A percentile compares a stretch with the other conserved stretches of the same genome.
phyloP scores from a whole-genome alignment of 108 stramenopile genomes.

The Seminavis robusta region DNA sequence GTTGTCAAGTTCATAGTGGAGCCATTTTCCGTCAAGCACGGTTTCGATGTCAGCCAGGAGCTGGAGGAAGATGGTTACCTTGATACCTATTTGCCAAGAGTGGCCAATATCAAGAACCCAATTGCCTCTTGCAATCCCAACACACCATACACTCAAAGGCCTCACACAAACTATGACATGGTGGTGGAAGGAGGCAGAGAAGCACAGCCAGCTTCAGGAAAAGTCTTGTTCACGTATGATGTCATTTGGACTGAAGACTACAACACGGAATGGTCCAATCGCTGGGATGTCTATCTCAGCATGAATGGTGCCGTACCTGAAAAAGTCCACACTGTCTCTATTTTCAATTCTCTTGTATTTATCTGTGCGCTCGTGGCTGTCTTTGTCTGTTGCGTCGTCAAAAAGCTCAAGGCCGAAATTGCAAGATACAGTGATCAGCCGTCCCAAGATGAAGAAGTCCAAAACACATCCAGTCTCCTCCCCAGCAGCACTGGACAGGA shows the following conservation, averaged over 20 bases:
- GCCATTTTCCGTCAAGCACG: constrained; percentile 82
- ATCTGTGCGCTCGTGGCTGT: constrained; percentile 53
- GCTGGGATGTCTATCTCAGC: constrained; percentile 88
- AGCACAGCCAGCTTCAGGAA: constrained; percentile 43
- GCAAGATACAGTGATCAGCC: not conserved
- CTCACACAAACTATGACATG: constrained; percentile 55
- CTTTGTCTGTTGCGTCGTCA: not conserved
- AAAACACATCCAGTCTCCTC: not conserved
- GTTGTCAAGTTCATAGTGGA: constrained; percentile 85
- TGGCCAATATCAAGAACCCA: constrained; percentile 46
- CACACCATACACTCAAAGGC: constrained; percentile 14
- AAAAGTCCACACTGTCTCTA: constrained; percentile 80
- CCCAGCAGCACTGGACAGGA: too few relatives aligned
- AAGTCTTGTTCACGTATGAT: too few relatives aligned
- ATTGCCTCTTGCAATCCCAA: constrained; percentile 44
- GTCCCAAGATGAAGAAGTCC: not conserved
- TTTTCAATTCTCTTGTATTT: constrained; percentile 78
- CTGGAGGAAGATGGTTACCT: too few relatives aligned
- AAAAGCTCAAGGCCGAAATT: too few relatives aligned
- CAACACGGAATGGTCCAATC: constrained; percentile 74
- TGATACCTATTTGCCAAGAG: too few relatives aligned
- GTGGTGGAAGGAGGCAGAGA: constrained; percentile 34
- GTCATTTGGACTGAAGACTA: constrained; percentile 71
- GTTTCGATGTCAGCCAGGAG: constrained; percentile 37
- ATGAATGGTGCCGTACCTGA: constrained; percentile 76